These are phyloP conservation scores for Pleoardoris graminearum DNA, from an alignment of 2,329 filamentous ascomycete genomes.

Conservation along the genomic window DNA sequence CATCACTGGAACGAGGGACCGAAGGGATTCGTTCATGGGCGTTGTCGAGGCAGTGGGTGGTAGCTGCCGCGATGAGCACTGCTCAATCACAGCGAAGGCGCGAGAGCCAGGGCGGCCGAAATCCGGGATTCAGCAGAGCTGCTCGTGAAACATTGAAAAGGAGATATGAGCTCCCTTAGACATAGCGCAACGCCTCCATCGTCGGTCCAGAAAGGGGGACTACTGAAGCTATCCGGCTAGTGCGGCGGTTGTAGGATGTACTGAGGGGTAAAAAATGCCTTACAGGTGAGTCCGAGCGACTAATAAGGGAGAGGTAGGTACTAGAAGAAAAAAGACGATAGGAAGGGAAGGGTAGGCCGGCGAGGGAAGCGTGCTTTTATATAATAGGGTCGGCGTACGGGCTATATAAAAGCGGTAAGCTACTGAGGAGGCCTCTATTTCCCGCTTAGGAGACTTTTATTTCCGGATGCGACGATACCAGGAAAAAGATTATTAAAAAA, in stretches of 20 bases:
- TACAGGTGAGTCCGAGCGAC: too few relatives aligned
- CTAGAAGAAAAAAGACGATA: too few relatives aligned
- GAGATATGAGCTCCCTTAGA: constrained; percentile 2
- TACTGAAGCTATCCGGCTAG: constrained; percentile 6
- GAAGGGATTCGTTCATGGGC: constrained; percentile 6
- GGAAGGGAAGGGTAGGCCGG: too few relatives aligned
- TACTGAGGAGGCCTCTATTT: too few relatives aligned
- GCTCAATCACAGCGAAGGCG: constrained; percentile 10
- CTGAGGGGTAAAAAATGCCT: constrained; percentile 20
- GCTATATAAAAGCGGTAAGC: too few relatives aligned
- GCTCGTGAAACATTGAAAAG: constrained; percentile 8
- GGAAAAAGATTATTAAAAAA: too few relatives aligned
- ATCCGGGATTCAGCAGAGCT: constrained; percentile 4
- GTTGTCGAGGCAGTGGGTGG: constrained; percentile 7
- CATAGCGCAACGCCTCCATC: constrained; percentile 5
- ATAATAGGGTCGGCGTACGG: too few relatives aligned
- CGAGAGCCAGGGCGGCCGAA: constrained; percentile 6
- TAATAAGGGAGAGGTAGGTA: too few relatives aligned
- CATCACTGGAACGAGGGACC: not conserved
- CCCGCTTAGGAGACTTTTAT: too few relatives aligned
- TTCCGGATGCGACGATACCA: too few relatives aligned
- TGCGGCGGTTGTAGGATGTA: constrained; percentile 17
- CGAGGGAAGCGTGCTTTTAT: too few relatives aligned
- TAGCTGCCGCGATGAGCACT: constrained; percentile 9
- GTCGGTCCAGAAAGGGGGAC: constrained; percentile 5